Conservation (phyloP, 169 alveolate genomes). For the Prorocentrum cordatum region DNA sequence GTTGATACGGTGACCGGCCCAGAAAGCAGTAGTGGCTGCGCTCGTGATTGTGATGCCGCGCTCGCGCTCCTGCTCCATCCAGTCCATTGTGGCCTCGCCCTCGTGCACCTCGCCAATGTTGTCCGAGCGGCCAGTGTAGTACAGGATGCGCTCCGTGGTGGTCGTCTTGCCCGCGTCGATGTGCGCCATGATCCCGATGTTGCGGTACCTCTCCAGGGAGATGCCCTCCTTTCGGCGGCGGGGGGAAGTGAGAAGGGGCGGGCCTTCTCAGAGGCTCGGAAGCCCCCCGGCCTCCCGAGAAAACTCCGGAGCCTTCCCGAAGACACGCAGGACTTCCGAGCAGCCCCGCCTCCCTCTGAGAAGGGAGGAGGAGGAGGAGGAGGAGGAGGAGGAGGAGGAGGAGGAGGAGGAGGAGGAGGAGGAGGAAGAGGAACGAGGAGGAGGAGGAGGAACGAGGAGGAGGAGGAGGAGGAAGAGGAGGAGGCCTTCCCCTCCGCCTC, state of each 20-base stretch:
- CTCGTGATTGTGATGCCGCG: slow-evolving; percentile 91
- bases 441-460: too few relatives aligned
- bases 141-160: slow-evolving; percentile 89
- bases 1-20: slow-evolving; percentile 79
- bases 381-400: too few relatives aligned
- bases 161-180: slow-evolving; percentile 98
- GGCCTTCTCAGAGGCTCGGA: too few relatives aligned
- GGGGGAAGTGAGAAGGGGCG: too few relatives aligned
- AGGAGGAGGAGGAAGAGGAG: too few relatives aligned
- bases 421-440: too few relatives aligned
- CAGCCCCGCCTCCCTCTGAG: too few relatives aligned
- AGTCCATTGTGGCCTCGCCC: slow-evolving; percentile 92
- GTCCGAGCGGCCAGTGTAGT: slow-evolving; percentile 85
- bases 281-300: too few relatives aligned
- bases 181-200: slow-evolving; percentile 95
- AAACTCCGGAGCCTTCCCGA: too few relatives aligned
- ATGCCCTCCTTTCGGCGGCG: slow-evolving; percentile 13
- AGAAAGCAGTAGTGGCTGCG: slow-evolving; percentile 91
- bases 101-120: slow-evolving; percentile 89
- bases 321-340: too few relatives aligned
- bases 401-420: too few relatives aligned
- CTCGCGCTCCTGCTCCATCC: slow-evolving; percentile 95
- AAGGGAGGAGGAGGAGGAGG: too few relatives aligned
- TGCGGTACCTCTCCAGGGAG: slow-evolving; percentile 79
- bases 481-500: background rate